These are phyloP conservation scores for Aspergillus saccharolyticus DNA, from an alignment of 495 filamentous ascomycete species.

Conservation along the genomic window DNA sequence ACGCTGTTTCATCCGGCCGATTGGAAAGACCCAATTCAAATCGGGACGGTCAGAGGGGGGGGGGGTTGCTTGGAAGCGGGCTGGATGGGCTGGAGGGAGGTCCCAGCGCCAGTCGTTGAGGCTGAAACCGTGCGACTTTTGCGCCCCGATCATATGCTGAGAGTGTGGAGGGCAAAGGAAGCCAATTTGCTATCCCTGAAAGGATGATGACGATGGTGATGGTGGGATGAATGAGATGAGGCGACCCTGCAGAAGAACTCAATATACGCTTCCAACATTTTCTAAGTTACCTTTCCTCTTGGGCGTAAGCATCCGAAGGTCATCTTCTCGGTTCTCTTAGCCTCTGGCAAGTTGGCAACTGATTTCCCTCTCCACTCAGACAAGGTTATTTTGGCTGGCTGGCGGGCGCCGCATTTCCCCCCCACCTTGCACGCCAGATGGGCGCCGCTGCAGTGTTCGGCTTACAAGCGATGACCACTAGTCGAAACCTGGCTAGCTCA, in stretches of 20 bases:
- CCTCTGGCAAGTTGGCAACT: not conserved
- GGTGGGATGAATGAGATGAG: not conserved
- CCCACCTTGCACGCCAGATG: conserved; percentile 1
- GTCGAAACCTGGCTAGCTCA: not conserved
- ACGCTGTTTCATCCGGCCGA: conserved; percentile 3
- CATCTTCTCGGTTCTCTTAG: not conserved
- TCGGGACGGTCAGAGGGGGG: not conserved
- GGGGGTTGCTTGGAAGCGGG: not conserved
- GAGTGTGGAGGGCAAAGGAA: not conserved
- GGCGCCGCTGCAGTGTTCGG: not conserved
- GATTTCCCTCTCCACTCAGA: not conserved
- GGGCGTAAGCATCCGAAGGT: not conserved
- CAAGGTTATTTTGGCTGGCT: conserved; percentile 1
- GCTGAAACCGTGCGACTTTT: conserved; percentile 10
- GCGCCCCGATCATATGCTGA: not conserved
- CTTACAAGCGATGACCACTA: not conserved
- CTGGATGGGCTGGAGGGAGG: not conserved
- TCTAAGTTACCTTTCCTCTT: not conserved
- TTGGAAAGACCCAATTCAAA: conserved; percentile 1
- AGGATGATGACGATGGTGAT: not conserved
- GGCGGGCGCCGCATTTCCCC: not conserved
- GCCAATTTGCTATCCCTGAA: not conserved
- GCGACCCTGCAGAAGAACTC: not conserved
- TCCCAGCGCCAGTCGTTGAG: not conserved
- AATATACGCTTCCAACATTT: not conserved